Evolutionary conservation across 805 yeast species (phyloP), one percentile per base, ranked within the genome.

Genomic region (Metschnikowia drakensbergensis): DNA sequence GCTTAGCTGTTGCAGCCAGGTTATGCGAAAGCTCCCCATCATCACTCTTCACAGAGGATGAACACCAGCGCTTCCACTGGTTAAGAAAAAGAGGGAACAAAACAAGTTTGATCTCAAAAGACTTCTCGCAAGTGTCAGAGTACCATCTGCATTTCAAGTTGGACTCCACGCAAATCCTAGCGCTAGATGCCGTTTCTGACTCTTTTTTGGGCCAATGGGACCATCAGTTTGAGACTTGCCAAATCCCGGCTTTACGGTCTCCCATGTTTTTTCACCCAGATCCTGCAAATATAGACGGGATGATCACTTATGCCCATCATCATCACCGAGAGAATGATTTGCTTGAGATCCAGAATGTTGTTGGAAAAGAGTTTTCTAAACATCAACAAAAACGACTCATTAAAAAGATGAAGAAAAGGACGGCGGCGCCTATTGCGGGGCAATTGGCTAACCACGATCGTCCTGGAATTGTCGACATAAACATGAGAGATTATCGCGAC

Each of bases 181-280:
- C 68, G 3, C 55, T 74, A 13, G 77, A 74, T 51, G 66, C 62
- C 10, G 60, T 57, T 2, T 47, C 63, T 8, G 68, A 65, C 37
- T 43, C 47, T 8, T 73, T 71, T 51, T 54, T 72, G 62, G 70
- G 71, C 1, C 76, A 71, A 51, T 75, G 78, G 79, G 66, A 71
- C 49, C 64, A 62, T 36, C 78, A 74, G 50, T 73, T 75, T 56
- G 63, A 57, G 2, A 54, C 68, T 2, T 72, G 77, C 54, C 66
- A 66, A 43, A 75, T 74, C 29, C 77, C 77, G 1, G 63, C 58
- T 47, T 59, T 75, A 8, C 56, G 79, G 23, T 69, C 75, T 4
- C 79, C 79, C 3, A 75, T 75, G 79, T 73, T 74, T 48, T 75
- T 75, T 54, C 79, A 74, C 46, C 70, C 71, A 0, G 79, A 75